phyloP scores from a whole-genome alignment of 208 protist species.

The Leishmania major region DNA sequence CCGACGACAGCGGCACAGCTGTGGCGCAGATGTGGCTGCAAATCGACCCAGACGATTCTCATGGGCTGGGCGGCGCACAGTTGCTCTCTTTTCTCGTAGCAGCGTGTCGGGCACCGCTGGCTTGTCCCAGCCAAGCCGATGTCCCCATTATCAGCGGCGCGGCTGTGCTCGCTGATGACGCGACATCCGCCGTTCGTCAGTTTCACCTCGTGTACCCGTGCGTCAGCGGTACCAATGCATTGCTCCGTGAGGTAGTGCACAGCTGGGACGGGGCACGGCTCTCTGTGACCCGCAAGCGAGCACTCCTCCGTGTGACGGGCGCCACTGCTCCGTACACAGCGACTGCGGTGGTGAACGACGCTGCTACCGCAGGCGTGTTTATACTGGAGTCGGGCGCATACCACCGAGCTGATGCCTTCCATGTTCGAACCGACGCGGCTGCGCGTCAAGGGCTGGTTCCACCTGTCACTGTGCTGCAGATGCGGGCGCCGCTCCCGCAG shows the following conservation, averaged over 20 bases:
- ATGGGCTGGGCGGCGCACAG: neutral
- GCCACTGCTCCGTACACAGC: slow-evolving; percentile 12
- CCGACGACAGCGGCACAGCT: neutral
- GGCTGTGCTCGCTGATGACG: neutral
- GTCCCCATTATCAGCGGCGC: slow-evolving; percentile 1
- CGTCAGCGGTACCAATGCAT: neutral
- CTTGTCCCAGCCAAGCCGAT: neutral
- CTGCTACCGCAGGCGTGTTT: neutral
- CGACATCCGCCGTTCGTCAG: neutral
- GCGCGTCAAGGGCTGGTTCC: slow-evolving; percentile 6
- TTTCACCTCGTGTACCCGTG: slow-evolving; percentile 22
- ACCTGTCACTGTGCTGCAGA: slow-evolving; percentile 8
- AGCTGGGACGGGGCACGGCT: slow-evolving; percentile 8
- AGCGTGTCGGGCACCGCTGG: slow-evolving; percentile 11
- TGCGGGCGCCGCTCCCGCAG: neutral
- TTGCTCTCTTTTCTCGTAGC: neutral
- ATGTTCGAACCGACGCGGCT: slow-evolving; percentile 8
- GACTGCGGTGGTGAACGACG: neutral
- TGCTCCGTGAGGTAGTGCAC: slow-evolving; percentile 19
- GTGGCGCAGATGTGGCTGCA: slow-evolving; percentile 19
- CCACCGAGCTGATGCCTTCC: slow-evolving; percentile 10
- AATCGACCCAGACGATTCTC: neutral
- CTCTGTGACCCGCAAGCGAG: neutral
- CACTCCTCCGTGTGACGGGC: slow-evolving; percentile 14
- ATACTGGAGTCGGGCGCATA: neutral